Percentiles rank a stretch among this genome's conserved stretches.
These are phyloP conservation scores for Vigna hirtella DNA, from an alignment of 306 rosid genomes.

Conservation along the genomic window DNA sequence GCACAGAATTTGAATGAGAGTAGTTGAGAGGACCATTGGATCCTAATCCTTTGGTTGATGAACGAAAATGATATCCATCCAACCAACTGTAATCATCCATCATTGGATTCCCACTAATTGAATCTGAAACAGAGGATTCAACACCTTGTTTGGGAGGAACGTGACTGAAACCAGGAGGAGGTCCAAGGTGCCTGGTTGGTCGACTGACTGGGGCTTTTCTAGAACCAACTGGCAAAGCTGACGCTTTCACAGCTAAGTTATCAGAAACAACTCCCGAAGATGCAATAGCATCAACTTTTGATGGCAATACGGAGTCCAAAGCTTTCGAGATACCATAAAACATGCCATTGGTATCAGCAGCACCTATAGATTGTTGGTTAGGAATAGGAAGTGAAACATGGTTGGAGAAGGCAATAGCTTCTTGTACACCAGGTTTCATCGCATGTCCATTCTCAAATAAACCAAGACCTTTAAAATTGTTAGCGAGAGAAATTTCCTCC, in stretches of 20 bases:
- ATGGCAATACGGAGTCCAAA: conserved; percentile 51
- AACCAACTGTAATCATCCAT: conserved; percentile 95
- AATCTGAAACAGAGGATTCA: conserved; percentile 64
- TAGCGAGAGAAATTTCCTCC: conserved; percentile 63
- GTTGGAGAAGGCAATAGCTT: conserved; percentile 50
- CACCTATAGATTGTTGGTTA: conserved; percentile 59
- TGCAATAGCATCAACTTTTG: conserved; percentile 55
- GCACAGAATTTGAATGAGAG: conserved; percentile 57
- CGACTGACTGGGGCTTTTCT: conserved; percentile 76
- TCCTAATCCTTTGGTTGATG: conserved; percentile 58
- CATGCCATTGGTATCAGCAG: conserved; percentile 45
- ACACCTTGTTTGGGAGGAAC: conserved; percentile 64
- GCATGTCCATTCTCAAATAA: conserved; percentile 71
- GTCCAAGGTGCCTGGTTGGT: conserved; percentile 87
- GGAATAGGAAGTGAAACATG: conserved; percentile 56
- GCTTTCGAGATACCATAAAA: conserved; percentile 55
- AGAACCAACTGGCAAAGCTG: conserved; percentile 52
- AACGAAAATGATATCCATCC: conserved; percentile 85
- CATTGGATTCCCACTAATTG: conserved; percentile 60
- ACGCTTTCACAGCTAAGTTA: conserved; percentile 44
- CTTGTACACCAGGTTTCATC: conserved; percentile 53
- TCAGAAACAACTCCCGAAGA: conserved; percentile 56
- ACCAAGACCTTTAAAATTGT: conserved; percentile 61
- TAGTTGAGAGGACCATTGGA: conserved; percentile 47
- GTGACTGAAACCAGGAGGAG: conserved; percentile 87